These are phyloP conservation scores for Elsinoe arachidis DNA, from an alignment of 2,329 filamentous ascomycete species.

Conservation along the genomic window DNA sequence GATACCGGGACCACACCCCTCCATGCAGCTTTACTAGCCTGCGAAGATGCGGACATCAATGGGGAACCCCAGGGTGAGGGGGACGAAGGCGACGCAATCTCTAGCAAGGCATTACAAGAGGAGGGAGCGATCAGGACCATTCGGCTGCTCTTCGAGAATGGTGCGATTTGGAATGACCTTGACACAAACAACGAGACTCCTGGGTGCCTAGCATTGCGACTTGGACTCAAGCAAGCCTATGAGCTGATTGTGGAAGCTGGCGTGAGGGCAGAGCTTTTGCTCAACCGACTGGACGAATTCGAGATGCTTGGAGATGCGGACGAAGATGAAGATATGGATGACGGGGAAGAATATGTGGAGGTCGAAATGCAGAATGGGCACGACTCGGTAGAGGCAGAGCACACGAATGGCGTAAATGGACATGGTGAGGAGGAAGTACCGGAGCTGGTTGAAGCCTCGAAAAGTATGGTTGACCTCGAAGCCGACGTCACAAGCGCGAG, in stretches of 20 bases:
- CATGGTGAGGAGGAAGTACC: conserved; percentile 19
- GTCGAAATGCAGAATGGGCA: conserved; percentile 28
- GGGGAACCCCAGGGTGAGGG: conserved; percentile 22
- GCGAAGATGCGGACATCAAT: conserved; percentile 36
- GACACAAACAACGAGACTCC: conserved; percentile 82
- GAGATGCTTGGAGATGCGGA: conserved; percentile 57
- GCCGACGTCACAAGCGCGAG: conserved; percentile 36
- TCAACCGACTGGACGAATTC: conserved; percentile 75
- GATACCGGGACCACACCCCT: conserved; percentile 80
- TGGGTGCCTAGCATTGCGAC: conserved; percentile 66
- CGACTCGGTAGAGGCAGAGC: conserved; percentile 16
- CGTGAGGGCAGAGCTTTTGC: conserved; percentile 78
- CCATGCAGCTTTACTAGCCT: conserved; percentile 74
- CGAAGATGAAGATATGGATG: conserved; percentile 42
- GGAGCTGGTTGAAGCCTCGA: conserved; percentile 20
- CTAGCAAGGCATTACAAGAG: conserved; percentile 32
- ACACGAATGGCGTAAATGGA: conserved; percentile 14
- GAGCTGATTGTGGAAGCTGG: conserved; percentile 80
- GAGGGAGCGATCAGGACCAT: conserved; percentile 60
- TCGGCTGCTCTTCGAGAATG: conserved; percentile 69
- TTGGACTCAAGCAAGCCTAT: conserved; percentile 66
- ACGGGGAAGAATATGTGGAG: conserved; percentile 27
- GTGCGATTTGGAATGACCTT: conserved; percentile 96
- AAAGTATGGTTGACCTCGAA: conserved; percentile 15
- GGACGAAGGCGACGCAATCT: conserved; percentile 26